A percentile compares a stretch with the other conserved stretches of the same genome.
Evolutionary conservation across 768 basidiomycete genomes (phyloP).

Genomic region (Pleurotus citrinopileatus): DNA sequence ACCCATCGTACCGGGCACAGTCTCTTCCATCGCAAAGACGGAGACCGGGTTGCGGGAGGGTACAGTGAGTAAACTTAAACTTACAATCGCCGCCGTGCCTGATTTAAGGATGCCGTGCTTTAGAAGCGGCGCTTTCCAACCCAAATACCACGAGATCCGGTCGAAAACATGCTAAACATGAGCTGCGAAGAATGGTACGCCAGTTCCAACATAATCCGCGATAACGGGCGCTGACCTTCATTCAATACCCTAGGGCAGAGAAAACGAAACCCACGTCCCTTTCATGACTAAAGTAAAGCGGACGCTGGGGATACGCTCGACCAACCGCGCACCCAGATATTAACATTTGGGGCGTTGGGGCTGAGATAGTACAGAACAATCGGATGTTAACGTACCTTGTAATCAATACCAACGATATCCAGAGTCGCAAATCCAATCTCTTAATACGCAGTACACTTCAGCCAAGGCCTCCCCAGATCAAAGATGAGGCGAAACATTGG

Average conservation of each 20-base stretch:
- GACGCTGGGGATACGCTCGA: no score
- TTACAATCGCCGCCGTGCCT: not conserved
- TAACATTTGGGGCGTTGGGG: no score
- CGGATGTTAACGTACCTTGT: no score
- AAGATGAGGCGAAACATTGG: no score
- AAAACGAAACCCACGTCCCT: not conserved
- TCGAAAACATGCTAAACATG: slow-evolving; percentile 42
- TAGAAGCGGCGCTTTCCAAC: slow-evolving; percentile 48
- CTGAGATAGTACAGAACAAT: no score
- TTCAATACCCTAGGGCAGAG: slow-evolving; percentile 32
- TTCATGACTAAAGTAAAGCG: no score
- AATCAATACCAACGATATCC: no score
- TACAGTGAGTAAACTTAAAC: slow-evolving; percentile 34
- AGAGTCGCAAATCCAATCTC: no score
- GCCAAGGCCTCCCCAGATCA: no score
- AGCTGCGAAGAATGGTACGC: slow-evolving; percentile 42
- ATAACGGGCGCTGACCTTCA: not conserved
- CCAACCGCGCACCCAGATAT: no score
- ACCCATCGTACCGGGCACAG: slow-evolving; percentile 13
- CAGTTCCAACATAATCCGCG: not conserved
- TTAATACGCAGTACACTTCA: no score
- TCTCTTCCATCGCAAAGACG: slow-evolving; percentile 35
- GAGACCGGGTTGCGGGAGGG: slow-evolving; percentile 44
- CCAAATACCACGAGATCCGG: slow-evolving; percentile 46
- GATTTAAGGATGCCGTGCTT: slow-evolving; percentile 1